Conservation (phyloP, 2,329 filamentous ascomycete species). For the Monilinia laxa region DNA sequence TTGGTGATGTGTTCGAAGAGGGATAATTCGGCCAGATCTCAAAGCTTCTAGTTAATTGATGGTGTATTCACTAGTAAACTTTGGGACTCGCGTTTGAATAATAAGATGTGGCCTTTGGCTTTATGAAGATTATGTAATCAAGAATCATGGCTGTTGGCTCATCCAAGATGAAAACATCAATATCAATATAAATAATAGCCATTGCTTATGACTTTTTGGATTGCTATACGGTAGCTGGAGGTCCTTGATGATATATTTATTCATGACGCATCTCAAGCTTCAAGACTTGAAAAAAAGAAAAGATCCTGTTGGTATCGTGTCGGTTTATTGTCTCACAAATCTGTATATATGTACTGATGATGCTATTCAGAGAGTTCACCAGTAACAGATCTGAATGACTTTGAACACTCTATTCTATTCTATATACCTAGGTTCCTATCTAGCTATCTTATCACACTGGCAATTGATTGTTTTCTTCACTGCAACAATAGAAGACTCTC, state of each 20-base stretch:
- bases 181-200: not conserved
- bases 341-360: not conserved
- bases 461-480: not conserved
- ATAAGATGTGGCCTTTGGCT: conserved; percentile 31
- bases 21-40: conserved; percentile 37
- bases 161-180: not conserved
- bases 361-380: not conserved
- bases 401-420: not conserved
- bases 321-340: no score
- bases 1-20: conserved; percentile 34
- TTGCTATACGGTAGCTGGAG: no score
- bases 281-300: not conserved
- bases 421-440: no score
- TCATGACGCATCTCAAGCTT: not conserved
- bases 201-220: not conserved
- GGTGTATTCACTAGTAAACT: conserved; percentile 31
- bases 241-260: not conserved
- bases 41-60: conserved; percentile 24
- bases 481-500: not conserved
- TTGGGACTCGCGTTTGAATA: conserved; percentile 24
- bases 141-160: not conserved
- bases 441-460: no score
- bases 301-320: not conserved
- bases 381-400: not conserved
- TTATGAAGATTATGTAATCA: conserved; percentile 20